Percentiles rank a stretch among this genome's conserved stretches.
These are phyloP conservation scores for Fusarium protoensiforme DNA, from an alignment of 2,329 filamentous ascomycete species.

Conservation along the genomic window DNA sequence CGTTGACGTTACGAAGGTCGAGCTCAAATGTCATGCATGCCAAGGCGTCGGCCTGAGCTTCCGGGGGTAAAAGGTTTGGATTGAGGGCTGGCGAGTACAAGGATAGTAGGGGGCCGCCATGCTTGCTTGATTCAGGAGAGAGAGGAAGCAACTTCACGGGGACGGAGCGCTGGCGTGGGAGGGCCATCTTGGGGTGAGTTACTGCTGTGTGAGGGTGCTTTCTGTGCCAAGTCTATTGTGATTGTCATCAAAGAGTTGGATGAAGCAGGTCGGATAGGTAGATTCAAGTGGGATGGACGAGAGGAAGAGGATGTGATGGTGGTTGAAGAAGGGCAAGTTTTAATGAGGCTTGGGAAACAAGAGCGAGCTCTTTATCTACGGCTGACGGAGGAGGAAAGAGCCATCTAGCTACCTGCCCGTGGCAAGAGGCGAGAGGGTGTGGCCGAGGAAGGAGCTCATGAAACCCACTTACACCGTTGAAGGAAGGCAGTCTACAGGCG, in stretches of 20 bases:
- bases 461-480: neutral
- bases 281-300: neutral
- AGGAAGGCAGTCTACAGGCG: neutral
- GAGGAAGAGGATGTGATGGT: neutral
- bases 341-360: neutral
- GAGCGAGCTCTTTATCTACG: neutral
- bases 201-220: neutral
- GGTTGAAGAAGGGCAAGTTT: neutral
- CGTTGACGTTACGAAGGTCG: constrained; percentile 44
- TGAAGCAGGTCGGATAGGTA: neutral
- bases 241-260: neutral
- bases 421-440: neutral
- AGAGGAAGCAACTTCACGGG: constrained; percentile 10
- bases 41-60: constrained; percentile 50
- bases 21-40: constrained; percentile 52
- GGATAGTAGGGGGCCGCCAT: neutral
- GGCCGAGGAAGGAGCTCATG: neutral
- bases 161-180: constrained; percentile 25
- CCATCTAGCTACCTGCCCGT: neutral
- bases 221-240: neutral
- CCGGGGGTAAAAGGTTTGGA: neutral
- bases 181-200: constrained; percentile 6
- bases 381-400: neutral
- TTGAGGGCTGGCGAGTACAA: neutral
- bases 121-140: neutral